Percentiles rank a stretch among this genome's conserved stretches.
Conservation (phyloP, 1,139 yeast genomes). For the Debaryomyces sp. region DNA sequence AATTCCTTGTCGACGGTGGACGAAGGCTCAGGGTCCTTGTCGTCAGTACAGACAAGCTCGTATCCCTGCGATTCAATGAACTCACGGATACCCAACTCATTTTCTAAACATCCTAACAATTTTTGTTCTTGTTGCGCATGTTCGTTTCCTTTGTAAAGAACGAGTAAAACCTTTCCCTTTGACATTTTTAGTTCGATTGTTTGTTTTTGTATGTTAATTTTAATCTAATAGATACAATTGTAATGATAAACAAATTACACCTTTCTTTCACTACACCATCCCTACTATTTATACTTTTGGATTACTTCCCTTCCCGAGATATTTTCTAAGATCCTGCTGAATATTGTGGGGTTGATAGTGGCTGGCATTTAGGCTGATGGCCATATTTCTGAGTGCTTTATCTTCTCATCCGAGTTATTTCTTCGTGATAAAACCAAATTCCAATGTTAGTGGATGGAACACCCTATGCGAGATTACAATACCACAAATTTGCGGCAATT, state of each 20-base stretch:
- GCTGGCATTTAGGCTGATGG: background rate
- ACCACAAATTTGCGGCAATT: background rate
- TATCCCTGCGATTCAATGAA: conserved; percentile 72
- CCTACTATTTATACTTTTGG: background rate
- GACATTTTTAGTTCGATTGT: conserved; percentile 7
- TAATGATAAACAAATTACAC: background rate
- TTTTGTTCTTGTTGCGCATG: conserved; percentile 64
- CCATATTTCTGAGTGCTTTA: background rate
- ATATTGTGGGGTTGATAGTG: background rate
- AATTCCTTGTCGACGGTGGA: conserved; percentile 66
- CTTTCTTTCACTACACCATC: background rate
- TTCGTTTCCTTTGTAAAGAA: conserved; percentile 54
- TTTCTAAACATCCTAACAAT: conserved; percentile 72
- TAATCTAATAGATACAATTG: background rate
- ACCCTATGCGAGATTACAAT: background rate
- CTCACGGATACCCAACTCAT: conserved; percentile 70
- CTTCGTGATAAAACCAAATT: too few relatives aligned
- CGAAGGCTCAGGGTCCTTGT: conserved; percentile 62
- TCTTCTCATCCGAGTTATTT: background rate
- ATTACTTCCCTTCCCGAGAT: background rate
- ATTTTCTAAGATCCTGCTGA: background rate
- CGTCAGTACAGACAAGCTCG: conserved; percentile 63
- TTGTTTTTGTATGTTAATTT: background rate
- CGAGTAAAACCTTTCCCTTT: conserved; percentile 52
- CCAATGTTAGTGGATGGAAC: background rate